Evolutionary conservation across 1,284 basidiomycete species (phyloP).

Genomic region (Cryptococcus amylolentus): DNA sequence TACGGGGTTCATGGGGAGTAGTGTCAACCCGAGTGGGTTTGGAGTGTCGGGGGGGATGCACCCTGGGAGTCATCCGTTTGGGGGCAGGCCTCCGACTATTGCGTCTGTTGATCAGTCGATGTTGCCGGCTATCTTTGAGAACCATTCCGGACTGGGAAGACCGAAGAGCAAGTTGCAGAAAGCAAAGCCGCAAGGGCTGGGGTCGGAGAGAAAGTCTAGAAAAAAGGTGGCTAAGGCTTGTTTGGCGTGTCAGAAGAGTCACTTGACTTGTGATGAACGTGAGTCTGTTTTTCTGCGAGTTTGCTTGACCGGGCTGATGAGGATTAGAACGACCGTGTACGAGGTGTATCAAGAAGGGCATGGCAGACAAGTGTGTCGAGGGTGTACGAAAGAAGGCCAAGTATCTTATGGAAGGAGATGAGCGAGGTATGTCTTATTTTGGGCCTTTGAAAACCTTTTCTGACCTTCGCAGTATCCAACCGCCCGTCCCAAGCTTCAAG

Average conservation of each 20-base stretch:
- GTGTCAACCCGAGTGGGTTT: background rate
- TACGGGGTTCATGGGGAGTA: background rate
- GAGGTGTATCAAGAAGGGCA: slow-evolving; percentile 89
- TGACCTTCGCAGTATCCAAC: slow-evolving; percentile 1
- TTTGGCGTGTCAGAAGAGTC: slow-evolving; percentile 87
- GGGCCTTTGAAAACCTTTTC: background rate
- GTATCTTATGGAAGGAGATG: slow-evolving; percentile 87
- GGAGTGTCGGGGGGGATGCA: too few relatives aligned
- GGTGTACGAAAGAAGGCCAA: slow-evolving; percentile 97
- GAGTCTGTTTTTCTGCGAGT: slow-evolving; percentile 23
- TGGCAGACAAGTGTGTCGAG: slow-evolving; percentile 83
- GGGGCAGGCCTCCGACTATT: background rate
- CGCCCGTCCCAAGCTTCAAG: slow-evolving; percentile 5
- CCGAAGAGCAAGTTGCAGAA: slow-evolving; percentile 9
- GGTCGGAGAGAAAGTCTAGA: slow-evolving; percentile 33
- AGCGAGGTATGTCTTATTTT: slow-evolving; percentile 63
- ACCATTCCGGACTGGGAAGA: slow-evolving; percentile 1
- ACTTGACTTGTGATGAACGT: slow-evolving; percentile 97
- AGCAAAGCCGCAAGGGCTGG: slow-evolving; percentile 10
- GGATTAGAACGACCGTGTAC: slow-evolving; percentile 82
- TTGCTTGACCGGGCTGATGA: background rate
- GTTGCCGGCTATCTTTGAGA: background rate
- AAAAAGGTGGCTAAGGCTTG: slow-evolving; percentile 62
- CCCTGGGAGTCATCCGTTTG: too few relatives aligned
- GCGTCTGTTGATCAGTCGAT: background rate